A percentile compares a stretch with the other conserved stretches of the same genome.
Conservation (phyloP, 805 yeast species). For the Candida chilensis region DNA sequence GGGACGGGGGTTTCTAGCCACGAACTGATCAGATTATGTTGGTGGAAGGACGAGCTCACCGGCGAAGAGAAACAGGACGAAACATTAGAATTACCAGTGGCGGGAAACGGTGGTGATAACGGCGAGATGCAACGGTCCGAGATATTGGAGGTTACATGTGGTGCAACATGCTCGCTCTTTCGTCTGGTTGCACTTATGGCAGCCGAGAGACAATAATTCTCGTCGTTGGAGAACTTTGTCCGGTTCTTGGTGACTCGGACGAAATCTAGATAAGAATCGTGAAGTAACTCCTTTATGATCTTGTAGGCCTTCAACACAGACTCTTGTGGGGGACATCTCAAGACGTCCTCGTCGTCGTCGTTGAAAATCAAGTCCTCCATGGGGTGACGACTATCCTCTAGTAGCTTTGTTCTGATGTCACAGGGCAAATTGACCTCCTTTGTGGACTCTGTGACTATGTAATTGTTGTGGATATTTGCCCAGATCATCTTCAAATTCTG, state of each 20-base stretch:
- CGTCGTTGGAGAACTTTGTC: slow-evolving; percentile 8
- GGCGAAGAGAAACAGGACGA: background rate
- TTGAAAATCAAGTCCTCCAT: slow-evolving; percentile 5
- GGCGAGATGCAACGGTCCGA: slow-evolving; percentile 1
- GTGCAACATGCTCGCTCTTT: background rate
- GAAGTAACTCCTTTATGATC: slow-evolving; percentile 17
- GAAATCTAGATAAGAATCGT: slow-evolving; percentile 23
- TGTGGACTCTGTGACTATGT: slow-evolving; percentile 15
- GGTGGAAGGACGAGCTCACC: background rate
- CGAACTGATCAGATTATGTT: too few species aligned
- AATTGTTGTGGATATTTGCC: slow-evolving; percentile 15
- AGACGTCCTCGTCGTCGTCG: slow-evolving; percentile 3
- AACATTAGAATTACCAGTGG: background rate
- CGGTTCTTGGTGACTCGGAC: slow-evolving; percentile 9
- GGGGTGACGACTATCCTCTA: slow-evolving; percentile 11
- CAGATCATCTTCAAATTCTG: slow-evolving; percentile 11
- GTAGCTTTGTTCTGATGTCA: slow-evolving; percentile 10
- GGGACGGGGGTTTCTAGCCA: too few species aligned
- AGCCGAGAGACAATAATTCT: slow-evolving; percentile 7
- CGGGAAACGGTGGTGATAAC: slow-evolving; percentile 1
- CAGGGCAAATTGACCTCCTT: slow-evolving; percentile 25
- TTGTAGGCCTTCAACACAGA: slow-evolving; percentile 7
- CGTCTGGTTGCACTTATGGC: slow-evolving; percentile 7
- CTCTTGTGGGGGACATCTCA: slow-evolving; percentile 1
- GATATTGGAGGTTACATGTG: background rate